Conservation (phyloP, 176 grass and related monocot genomes). For the Puccinellia tenuiflora region DNA sequence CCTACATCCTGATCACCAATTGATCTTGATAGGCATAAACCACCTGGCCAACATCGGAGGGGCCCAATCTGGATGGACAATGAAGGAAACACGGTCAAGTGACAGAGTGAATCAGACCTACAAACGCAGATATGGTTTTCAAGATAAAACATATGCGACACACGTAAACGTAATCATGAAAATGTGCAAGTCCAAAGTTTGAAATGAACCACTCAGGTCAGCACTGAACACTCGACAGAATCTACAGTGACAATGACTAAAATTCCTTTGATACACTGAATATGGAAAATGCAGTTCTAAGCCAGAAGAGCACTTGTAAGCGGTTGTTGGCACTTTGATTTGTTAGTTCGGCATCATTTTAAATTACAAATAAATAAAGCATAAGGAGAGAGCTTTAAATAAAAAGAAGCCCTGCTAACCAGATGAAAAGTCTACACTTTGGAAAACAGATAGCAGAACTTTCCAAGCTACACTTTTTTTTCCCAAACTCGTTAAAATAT, state of each 20-base stretch:
- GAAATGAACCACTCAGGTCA: not conserved
- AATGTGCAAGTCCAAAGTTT: not conserved
- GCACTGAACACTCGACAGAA: not conserved
- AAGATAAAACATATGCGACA: not conserved
- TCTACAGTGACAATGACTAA: not conserved
- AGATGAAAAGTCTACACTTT: not conserved
- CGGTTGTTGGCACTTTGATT: not conserved
- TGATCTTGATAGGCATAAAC: slow-evolving; percentile 95
- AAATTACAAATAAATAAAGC: not conserved
- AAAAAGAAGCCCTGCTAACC: not conserved
- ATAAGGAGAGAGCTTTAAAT: not conserved
- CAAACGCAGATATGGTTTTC: not conserved
- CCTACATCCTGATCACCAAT: slow-evolving; percentile 98
- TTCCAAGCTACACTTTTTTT: not conserved
- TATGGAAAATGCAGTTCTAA: not conserved
- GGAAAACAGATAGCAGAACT: not conserved
- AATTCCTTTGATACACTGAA: not conserved
- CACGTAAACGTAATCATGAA: not conserved
- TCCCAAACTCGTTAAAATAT: not conserved
- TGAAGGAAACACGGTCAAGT: slow-evolving; percentile 1
- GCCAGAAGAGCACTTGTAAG: not conserved
- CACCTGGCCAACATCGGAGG: slow-evolving; percentile 96
- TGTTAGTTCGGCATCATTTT: not conserved
- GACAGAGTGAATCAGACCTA: not conserved
- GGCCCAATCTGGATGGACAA: slow-evolving; percentile 66